Conservation (phyloP, 805 yeast species). For the Cyberlindnera americana region DNA sequence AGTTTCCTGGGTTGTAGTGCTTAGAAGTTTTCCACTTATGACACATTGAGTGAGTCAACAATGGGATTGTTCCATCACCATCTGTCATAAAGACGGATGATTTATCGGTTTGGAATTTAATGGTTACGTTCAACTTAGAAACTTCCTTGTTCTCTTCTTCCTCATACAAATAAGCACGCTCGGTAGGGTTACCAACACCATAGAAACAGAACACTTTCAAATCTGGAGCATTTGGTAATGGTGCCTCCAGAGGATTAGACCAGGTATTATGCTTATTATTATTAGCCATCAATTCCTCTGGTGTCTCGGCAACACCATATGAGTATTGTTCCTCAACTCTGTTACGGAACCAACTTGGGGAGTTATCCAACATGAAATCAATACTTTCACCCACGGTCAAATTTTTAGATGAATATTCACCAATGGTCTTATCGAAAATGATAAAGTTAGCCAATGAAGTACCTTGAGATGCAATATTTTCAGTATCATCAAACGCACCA, state of each 20-base stretch:
- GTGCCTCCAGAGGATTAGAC: constrained; percentile 92
- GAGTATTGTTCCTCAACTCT: constrained; percentile 72
- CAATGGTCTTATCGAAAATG: constrained; percentile 48
- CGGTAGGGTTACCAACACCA: constrained; percentile 97
- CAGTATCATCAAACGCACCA: constrained; percentile 30
- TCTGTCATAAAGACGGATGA: constrained; percentile 79
- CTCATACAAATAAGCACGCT: constrained; percentile 83
- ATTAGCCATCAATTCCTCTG: constrained; percentile 57
- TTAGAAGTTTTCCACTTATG: constrained; percentile 81
- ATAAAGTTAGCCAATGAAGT: constrained; percentile 69
- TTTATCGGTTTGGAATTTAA: constrained; percentile 56
- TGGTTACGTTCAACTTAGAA: constrained; percentile 61
- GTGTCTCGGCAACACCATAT: constrained; percentile 64
- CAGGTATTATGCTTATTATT: constrained; percentile 75
- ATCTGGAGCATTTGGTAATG: constrained; percentile 91
- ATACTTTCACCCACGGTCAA: constrained; percentile 67
- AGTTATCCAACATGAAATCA: constrained; percentile 54
- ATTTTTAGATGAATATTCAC: constrained; percentile 44
- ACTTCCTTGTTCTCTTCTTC: constrained; percentile 55
- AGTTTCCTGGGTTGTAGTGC: constrained; percentile 75
- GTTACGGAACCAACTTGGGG: constrained; percentile 75
- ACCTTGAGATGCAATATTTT: constrained; percentile 1
- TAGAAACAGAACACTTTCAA: constrained; percentile 86
- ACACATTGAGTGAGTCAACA: constrained; percentile 84
- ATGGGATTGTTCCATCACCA: constrained; percentile 94